Percentiles rank a stretch among this genome's conserved stretches.
Evolutionary conservation across 2,329 filamentous ascomycete species (phyloP).

Genomic region (Myriosclerotinia duriaeana): DNA sequence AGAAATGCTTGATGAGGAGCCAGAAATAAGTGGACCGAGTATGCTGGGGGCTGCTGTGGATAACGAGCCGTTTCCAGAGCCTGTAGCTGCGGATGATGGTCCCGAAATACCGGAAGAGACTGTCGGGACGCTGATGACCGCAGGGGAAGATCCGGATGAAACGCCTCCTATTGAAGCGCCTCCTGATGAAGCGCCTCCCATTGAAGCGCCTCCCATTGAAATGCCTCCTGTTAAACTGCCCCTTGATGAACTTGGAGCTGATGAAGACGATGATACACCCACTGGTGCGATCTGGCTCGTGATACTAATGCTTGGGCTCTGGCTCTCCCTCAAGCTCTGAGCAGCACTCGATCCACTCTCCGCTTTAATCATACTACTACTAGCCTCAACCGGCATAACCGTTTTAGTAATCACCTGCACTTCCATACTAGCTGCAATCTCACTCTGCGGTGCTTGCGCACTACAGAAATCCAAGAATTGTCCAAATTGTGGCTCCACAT

Average conservation of each 20-base stretch:
- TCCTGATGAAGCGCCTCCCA: too few species aligned
- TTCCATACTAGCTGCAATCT: slow-evolving; percentile 23
- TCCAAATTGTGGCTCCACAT: slow-evolving; percentile 32
- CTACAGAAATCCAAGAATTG: slow-evolving; percentile 36
- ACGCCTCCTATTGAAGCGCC: neutral
- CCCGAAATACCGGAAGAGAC: neutral
- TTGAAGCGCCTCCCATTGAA: neutral
- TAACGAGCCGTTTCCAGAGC: neutral
- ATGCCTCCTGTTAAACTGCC: neutral
- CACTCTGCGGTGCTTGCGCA: slow-evolving; percentile 25
- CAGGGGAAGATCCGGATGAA: neutral
- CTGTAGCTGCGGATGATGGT: neutral
- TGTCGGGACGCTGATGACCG: neutral
- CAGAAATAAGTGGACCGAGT: neutral
- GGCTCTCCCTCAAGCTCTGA: neutral
- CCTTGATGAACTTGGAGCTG: neutral
- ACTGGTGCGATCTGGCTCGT: slow-evolving; percentile 13
- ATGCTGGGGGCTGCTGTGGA: neutral
- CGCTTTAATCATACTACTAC: neutral
- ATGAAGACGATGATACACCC: neutral
- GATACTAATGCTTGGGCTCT: slow-evolving; percentile 7
- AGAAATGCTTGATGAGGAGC: neutral
- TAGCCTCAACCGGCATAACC: slow-evolving; percentile 8
- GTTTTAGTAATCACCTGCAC: slow-evolving; percentile 15
- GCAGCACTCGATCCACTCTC: neutral